Percentiles rank a stretch among this genome's conserved stretches.
These are phyloP conservation scores for Citrus hindsii DNA, from an alignment of 345 rosid species.

Conservation along the genomic window DNA sequence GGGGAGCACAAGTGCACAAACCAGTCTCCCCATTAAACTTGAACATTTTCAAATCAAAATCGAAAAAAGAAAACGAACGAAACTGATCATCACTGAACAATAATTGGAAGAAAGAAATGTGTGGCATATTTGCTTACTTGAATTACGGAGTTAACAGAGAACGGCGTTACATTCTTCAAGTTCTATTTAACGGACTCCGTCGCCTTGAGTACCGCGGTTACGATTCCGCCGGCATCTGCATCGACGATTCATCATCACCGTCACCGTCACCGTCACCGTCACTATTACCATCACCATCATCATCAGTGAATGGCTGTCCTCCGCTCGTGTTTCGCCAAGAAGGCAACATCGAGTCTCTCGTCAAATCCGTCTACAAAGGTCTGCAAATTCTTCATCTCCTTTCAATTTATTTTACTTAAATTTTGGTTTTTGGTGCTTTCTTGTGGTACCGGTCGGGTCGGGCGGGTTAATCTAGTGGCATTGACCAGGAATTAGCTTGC, in stretches of 20 bases:
- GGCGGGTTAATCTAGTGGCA: too few species aligned
- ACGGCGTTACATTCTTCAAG: constrained; percentile 74
- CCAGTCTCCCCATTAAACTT: too few species aligned
- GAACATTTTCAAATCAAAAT: neutral
- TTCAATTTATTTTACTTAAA: neutral
- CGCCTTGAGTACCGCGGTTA: constrained; percentile 97
- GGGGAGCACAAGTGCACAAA: neutral
- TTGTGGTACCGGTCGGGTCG: too few species aligned
- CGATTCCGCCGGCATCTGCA: constrained; percentile 90
- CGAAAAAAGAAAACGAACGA: neutral
- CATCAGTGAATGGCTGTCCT: constrained; percentile 17
- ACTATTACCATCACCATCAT: constrained; percentile 8
- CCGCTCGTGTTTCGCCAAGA: constrained; percentile 86
- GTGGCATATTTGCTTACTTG: constrained; percentile 93
- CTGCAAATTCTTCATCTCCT: neutral
- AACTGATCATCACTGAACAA: neutral
- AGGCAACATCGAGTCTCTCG: constrained; percentile 96
- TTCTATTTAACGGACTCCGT: constrained; percentile 91
- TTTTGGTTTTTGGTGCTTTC: neutral
- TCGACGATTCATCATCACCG: constrained; percentile 41
- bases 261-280: constrained; percentile 6
- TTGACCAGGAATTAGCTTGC: neutral
- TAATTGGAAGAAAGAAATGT: constrained; percentile 37
- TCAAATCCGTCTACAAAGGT: constrained; percentile 89
- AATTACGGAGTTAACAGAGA: constrained; percentile 70